These are phyloP conservation scores for Alternaria brassicae DNA, from an alignment of 2,329 filamentous ascomycete species.

Conservation along the genomic window DNA sequence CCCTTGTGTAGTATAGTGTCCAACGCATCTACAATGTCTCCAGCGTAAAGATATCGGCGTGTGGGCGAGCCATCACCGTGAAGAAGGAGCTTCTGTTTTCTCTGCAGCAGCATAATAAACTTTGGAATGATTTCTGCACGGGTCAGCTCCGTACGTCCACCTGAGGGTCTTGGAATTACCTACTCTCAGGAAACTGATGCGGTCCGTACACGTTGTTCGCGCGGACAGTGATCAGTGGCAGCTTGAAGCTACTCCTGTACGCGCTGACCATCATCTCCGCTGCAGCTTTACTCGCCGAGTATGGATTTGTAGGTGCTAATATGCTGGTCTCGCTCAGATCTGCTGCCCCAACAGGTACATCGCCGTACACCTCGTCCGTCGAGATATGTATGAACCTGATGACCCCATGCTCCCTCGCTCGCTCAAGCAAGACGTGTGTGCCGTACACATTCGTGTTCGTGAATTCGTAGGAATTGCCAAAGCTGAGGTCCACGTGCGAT, in stretches of 20 bases:
- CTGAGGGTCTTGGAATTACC: constrained; percentile 36
- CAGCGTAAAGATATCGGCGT: constrained; percentile 77
- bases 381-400: constrained; percentile 81
- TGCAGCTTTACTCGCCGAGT: constrained; percentile 80
- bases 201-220: constrained; percentile 88
- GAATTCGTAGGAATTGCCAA: constrained; percentile 82
- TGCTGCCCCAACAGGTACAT: constrained; percentile 74
- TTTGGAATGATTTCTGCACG: constrained; percentile 81
- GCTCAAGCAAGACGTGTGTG: constrained; percentile 82
- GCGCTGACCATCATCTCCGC: constrained; percentile 87
- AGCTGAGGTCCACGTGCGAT: constrained; percentile 82
- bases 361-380: constrained; percentile 86
- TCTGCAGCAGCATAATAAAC: constrained; percentile 75
- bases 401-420: constrained; percentile 73
- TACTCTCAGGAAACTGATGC: constrained; percentile 84
- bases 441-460: constrained; percentile 83
- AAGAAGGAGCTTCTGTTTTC: constrained; percentile 70
- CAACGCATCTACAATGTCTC: constrained; percentile 80
- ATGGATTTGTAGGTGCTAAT: constrained; percentile 81
- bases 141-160: constrained; percentile 16
- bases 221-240: constrained; percentile 79
- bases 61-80: constrained; percentile 80
- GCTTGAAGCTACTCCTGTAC: constrained; percentile 83
- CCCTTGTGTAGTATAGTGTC: constrained; percentile 85
- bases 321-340: constrained; percentile 77